A percentile compares a stretch with the other conserved stretches of the same genome.
Evolutionary conservation across 2,329 filamentous ascomycete genomes (phyloP).

Genomic region (Plectosphaerella cucumerina): DNA sequence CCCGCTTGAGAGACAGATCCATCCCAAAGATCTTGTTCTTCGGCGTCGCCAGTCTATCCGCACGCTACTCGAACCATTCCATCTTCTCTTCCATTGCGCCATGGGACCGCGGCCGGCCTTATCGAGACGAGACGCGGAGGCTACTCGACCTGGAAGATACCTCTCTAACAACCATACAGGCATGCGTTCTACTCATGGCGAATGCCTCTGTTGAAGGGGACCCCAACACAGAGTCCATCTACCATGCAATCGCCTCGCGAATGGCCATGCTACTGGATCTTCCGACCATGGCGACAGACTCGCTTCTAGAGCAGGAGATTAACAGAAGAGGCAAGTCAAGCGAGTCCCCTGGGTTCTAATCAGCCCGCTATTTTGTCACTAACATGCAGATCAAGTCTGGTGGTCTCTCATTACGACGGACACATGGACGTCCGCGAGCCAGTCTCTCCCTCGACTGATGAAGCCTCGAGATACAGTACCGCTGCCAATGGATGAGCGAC

Average conservation of each 20-base stretch:
- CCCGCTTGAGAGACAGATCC: slow-evolving; percentile 15
- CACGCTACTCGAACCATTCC: slow-evolving; percentile 16
- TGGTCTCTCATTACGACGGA: slow-evolving; percentile 17
- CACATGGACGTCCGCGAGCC: slow-evolving; percentile 16
- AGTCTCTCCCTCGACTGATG: slow-evolving; percentile 15
- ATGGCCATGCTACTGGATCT: slow-evolving; percentile 29
- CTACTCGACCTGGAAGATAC: slow-evolving; percentile 28
- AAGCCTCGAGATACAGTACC: slow-evolving; percentile 17
- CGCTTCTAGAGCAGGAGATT: slow-evolving; percentile 25
- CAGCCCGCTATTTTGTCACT: not conserved
- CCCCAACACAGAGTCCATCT: slow-evolving; percentile 29
- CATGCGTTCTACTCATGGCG: slow-evolving; percentile 30
- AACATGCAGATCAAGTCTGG: slow-evolving; percentile 9
- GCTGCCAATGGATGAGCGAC: slow-evolving; percentile 30
- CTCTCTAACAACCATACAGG: slow-evolving; percentile 31
- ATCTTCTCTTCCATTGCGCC: slow-evolving; percentile 13
- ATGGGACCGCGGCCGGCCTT: slow-evolving; percentile 15
- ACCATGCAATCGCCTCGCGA: slow-evolving; percentile 29
- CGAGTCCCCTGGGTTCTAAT: not conserved
- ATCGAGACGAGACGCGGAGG: slow-evolving; percentile 15
- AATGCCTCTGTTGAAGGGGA: slow-evolving; percentile 27
- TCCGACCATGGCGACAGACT: slow-evolving; percentile 20
- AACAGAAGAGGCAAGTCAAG: slow-evolving; percentile 21
- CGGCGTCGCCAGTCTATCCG: slow-evolving; percentile 19
- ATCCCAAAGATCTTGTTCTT: slow-evolving; percentile 17